Conservation (phyloP, 176 grass and related monocot genomes). For the Areca catechu region DNA sequence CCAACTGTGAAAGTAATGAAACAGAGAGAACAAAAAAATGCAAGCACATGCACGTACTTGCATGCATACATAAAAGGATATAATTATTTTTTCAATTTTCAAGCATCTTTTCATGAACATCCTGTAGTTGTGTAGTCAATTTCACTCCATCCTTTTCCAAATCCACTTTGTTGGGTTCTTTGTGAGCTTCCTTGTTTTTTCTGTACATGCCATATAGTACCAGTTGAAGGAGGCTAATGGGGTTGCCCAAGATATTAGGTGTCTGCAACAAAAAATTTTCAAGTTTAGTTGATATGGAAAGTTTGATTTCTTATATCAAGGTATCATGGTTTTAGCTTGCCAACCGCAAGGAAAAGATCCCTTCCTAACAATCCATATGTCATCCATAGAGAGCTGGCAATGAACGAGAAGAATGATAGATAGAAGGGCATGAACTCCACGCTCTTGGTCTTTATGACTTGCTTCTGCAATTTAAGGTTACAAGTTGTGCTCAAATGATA, state of each 20-base stretch:
- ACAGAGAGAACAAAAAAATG: too few species aligned
- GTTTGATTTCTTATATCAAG: background rate
- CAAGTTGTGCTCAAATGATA: too few species aligned
- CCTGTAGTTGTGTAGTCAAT: background rate
- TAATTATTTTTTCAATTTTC: too few species aligned
- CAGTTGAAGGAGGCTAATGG: constrained; percentile 54
- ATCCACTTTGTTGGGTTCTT: constrained; percentile 20
- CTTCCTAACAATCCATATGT: constrained; percentile 51
- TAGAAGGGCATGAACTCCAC: constrained; percentile 88
- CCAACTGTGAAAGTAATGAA: too few species aligned
- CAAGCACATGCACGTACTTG: too few species aligned
- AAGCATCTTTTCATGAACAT: too few species aligned
- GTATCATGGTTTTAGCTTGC: constrained; percentile 10
- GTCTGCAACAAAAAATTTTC: constrained; percentile 19
- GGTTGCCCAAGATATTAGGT: constrained; percentile 49
- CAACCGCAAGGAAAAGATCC: constrained; percentile 61
- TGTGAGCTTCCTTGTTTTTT: constrained; percentile 22
- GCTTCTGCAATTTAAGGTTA: constrained; percentile 33
- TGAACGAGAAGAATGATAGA: constrained; percentile 62
- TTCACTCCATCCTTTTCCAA: constrained; percentile 23
- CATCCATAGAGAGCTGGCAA: constrained; percentile 48
- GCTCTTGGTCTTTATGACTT: constrained; percentile 66
- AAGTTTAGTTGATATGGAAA: background rate
- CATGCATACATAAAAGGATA: too few species aligned
- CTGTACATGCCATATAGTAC: constrained; percentile 58